Percentiles rank a stretch among this genome's conserved stretches.
phyloP scores from a whole-genome alignment of 495 filamentous ascomycete species.

The Xylaria longipes region DNA sequence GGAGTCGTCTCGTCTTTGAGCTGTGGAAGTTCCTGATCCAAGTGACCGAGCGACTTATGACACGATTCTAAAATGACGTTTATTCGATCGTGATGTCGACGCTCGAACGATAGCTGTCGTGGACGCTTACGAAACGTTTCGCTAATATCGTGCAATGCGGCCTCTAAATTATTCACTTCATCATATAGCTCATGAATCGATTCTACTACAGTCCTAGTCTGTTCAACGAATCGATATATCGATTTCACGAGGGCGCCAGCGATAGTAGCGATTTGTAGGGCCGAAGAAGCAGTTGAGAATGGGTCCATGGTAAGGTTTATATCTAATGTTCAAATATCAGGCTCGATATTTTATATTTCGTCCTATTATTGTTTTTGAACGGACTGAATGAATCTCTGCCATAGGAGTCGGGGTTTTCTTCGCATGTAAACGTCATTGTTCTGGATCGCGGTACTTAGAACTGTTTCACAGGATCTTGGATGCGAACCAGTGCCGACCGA shows the following conservation, averaged over 20 bases:
- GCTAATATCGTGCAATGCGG: conserved; percentile 22
- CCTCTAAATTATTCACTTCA: conserved; percentile 25
- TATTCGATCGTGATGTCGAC: conserved; percentile 31
- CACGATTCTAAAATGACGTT: conserved; percentile 31
- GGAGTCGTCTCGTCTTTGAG: conserved; percentile 26
- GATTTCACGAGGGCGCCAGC: conserved; percentile 23
- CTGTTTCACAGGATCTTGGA: neutral
- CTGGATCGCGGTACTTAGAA: neutral
- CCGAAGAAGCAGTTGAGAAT: conserved; percentile 23
- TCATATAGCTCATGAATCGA: conserved; percentile 34
- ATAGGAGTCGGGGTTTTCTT: neutral
- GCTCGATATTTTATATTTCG: neutral
- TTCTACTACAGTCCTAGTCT: conserved; percentile 25
- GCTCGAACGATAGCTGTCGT: conserved; percentile 30
- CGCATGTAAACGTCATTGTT: neutral
- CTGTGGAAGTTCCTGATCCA: conserved; percentile 29
- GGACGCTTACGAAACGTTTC: conserved; percentile 25
- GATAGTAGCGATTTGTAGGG: conserved; percentile 23
- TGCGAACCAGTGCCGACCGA: neutral
- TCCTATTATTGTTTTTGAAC: neutral
- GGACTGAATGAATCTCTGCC: neutral
- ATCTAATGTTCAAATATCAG: neutral
- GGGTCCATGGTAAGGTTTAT: conserved; percentile 27
- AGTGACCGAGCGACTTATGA: conserved; percentile 16
- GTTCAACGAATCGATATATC: conserved; percentile 30